Evolutionary conservation across 495 filamentous ascomycete species (phyloP).

Genomic region (Schizothecium vesticola): DNA sequence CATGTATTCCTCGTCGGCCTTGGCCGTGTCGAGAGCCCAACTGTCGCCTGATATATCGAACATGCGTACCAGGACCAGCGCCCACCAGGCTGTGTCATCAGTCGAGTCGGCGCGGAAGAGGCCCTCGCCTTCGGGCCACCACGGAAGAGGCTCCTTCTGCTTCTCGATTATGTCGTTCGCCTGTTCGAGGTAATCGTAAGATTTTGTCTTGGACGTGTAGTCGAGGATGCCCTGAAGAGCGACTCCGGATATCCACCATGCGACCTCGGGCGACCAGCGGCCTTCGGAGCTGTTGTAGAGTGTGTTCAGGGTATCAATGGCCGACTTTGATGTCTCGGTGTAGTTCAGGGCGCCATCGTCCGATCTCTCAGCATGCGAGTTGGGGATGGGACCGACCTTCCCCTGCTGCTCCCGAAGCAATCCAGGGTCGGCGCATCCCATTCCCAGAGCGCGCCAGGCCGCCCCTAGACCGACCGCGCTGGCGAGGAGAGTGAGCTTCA

Average conservation of each 20-base stretch:
- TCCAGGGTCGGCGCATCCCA: background rate
- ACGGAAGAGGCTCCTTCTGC: constrained; percentile 29
- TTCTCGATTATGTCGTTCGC: constrained; percentile 28
- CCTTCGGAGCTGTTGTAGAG: constrained; percentile 31
- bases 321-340: constrained; percentile 16
- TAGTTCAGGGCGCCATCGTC: constrained; percentile 5
- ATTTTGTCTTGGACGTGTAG: constrained; percentile 33
- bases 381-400: background rate
- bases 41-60: constrained; percentile 54
- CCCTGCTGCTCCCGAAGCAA: background rate
- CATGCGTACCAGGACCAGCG: constrained; percentile 55
- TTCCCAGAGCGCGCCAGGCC: background rate
- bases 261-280: constrained; percentile 30
- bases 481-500: background rate
- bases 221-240: constrained; percentile 36
- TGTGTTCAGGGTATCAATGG: constrained; percentile 37
- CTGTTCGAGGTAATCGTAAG: constrained; percentile 28
- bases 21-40: constrained; percentile 48
- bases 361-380: background rate
- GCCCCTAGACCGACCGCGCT: background rate
- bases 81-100: constrained; percentile 69
- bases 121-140: constrained; percentile 37
- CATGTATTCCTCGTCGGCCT: constrained; percentile 54
- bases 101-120: constrained; percentile 53
- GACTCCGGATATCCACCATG: constrained; percentile 41